A percentile compares a stretch with the other conserved stretches of the same genome.
Conservation (phyloP, 2,329 filamentous ascomycete species). For the Lachnellula hyalina region DNA sequence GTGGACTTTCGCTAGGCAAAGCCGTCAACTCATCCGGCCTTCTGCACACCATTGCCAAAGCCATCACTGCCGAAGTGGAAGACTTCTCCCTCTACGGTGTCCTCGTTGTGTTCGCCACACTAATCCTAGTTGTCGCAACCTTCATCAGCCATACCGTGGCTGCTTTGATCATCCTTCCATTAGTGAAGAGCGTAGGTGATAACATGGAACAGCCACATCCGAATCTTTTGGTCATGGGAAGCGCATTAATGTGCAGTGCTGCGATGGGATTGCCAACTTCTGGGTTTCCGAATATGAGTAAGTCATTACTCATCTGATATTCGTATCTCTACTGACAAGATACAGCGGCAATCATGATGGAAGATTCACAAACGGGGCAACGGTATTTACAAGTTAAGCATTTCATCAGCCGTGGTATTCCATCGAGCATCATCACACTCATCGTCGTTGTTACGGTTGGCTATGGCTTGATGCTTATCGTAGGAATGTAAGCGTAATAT, state of each 20-base stretch:
- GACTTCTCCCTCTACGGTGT: slow-evolving; percentile 81
- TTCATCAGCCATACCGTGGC: slow-evolving; percentile 98
- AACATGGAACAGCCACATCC: slow-evolving; percentile 86
- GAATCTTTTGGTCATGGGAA: slow-evolving; percentile 91
- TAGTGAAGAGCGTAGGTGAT: slow-evolving; percentile 80
- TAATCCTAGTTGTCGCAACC: slow-evolving; percentile 90
- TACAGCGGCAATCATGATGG: slow-evolving; percentile 96
- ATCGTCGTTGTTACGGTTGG: slow-evolving; percentile 80
- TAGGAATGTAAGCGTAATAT: slow-evolving; percentile 17
- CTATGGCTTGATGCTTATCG: slow-evolving; percentile 74
- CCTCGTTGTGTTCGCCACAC: slow-evolving; percentile 72
- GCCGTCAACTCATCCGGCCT: slow-evolving; percentile 91
- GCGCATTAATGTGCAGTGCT: slow-evolving; percentile 94
- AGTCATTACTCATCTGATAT: slow-evolving; percentile 39
- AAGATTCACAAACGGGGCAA: slow-evolving; percentile 84
- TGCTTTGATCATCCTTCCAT: slow-evolving; percentile 85
- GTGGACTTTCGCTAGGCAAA: slow-evolving; percentile 86
- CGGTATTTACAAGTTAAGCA: slow-evolving; percentile 89
- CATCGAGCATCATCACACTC: slow-evolving; percentile 77
- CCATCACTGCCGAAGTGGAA: slow-evolving; percentile 69
- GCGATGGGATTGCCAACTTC: slow-evolving; percentile 95
- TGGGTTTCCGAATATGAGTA: slow-evolving; percentile 99
- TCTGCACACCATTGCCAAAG: slow-evolving; percentile 76
- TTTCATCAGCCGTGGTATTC: slow-evolving; percentile 90
- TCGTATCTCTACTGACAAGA: slow-evolving; percentile 13